Base-by-base conservation (phyloP, 106 monocot species). In the Apostasia shenzhenica region DNA sequence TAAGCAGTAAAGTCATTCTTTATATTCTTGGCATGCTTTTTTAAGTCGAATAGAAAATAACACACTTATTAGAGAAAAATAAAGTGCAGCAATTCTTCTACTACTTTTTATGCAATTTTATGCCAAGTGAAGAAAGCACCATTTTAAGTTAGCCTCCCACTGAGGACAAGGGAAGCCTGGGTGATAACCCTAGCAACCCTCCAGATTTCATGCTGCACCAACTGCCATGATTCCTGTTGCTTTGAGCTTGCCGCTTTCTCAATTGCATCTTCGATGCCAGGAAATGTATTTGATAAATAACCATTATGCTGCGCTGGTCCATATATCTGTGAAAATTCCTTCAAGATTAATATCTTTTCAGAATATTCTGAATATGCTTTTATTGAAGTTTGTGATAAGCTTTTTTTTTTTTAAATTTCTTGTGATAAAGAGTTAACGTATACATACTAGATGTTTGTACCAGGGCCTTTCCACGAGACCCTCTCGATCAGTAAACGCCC, bases 391-490 rank as follows among this genome's bases (percentile, higher is more conserved):
- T 54, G 54, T 2, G 1, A 9, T 1, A 5, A 54, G 54, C 4
- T 54, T 54, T 2, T 5, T 9, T 9, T 54, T 9, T n/a, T 71
- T 12, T n/a, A n/a, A n/a, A 0, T 1, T 0, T 7, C 38, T 6
- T 11, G 12, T 11, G 41, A 2, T 41, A 4, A 37, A 61, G 6
- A 40, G 1, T 9, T 0, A 48, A 4, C 7, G 68, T 8, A 7
- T 9, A 53, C 73, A 1, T 77, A 82, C 86, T 79, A 86, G 51
- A 73, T 86, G 82, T 62, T 86, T 86, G 73, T 79, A 86, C 82
- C 82, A 86, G 62, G 55, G 58, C 5, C 76, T 64, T 53, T 53
- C 73, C 67, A 50, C 14, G 12, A 86, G 79, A 38, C 86, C 86
- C 12, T 81, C 85, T 4, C 51, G 47, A 59, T 82, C 75, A 6